A percentile compares a stretch with the other conserved stretches of the same genome.
These are phyloP conservation scores for Pueraria montana DNA, from an alignment of 306 rosid species.

Conservation along the genomic window DNA sequence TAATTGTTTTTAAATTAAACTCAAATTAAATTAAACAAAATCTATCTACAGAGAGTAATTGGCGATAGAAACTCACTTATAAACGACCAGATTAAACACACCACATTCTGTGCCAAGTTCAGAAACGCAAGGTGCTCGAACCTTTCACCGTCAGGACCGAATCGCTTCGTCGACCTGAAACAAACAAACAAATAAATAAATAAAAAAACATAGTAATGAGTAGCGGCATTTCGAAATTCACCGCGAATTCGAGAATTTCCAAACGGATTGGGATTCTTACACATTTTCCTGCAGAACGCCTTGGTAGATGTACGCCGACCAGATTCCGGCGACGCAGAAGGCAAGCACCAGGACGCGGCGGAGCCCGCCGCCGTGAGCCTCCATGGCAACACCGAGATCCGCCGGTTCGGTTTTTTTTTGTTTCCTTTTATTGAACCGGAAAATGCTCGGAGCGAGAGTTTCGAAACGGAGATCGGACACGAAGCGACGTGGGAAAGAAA, in stretches of 20 bases:
- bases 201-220: neutral
- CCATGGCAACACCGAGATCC: conserved; percentile 65
- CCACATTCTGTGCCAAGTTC: conserved; percentile 91
- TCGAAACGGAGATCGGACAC: neutral
- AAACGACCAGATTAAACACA: conserved; percentile 93
- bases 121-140: conserved; percentile 93
- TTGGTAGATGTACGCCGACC: conserved; percentile 97
- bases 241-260: neutral
- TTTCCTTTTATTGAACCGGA: neutral
- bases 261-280: conserved; percentile 56
- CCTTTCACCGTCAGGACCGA: conserved; percentile 77
- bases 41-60: neutral
- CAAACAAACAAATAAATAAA: neutral
- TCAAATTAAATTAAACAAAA: conserved; percentile 3
- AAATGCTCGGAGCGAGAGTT: neutral
- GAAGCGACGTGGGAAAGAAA: neutral
- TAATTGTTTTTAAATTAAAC: neutral
- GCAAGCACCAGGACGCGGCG: conserved; percentile 78
- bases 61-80: conserved; percentile 68
- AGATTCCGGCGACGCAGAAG: conserved; percentile 91
- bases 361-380: conserved; percentile 82
- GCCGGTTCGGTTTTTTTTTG: neutral
- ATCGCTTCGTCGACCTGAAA: conserved; percentile 92
- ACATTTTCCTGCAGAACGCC: conserved; percentile 96
- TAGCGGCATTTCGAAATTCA: conserved; percentile 13